Percentiles rank a stretch among this genome's conserved stretches.
Conservation (phyloP, 2,329 filamentous ascomycete genomes). For the Rhynchosporium agropyri region DNA sequence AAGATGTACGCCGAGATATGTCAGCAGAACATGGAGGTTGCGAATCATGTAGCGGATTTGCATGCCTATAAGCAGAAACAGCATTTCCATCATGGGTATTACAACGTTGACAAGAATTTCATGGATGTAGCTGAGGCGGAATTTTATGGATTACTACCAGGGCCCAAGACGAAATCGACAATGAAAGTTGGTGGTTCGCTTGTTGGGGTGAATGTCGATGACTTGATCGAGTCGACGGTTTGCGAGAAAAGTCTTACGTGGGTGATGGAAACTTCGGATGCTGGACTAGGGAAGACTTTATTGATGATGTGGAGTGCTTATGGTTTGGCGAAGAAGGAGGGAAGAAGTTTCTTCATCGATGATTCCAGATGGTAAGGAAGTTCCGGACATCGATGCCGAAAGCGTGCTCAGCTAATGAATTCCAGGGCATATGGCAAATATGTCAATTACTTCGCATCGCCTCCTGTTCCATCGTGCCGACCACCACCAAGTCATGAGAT, state of each 20-base stretch:
- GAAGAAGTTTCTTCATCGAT: constrained; percentile 79
- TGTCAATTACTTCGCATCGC: constrained; percentile 69
- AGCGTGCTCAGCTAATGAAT: constrained; percentile 22
- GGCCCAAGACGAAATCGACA: constrained; percentile 42
- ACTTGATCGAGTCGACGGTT: constrained; percentile 53
- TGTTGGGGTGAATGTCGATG: constrained; percentile 52
- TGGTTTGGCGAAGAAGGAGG: constrained; percentile 73
- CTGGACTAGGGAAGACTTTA: constrained; percentile 75
- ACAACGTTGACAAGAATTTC: constrained; percentile 67
- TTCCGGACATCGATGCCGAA: background rate
- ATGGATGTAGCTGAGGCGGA: constrained; percentile 76
- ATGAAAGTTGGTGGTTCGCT: constrained; percentile 44
- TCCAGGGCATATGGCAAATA: constrained; percentile 74
- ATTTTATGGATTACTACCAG: constrained; percentile 59
- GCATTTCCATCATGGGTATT: constrained; percentile 57
- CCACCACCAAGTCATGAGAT: constrained; percentile 75
- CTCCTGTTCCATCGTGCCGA: constrained; percentile 66
- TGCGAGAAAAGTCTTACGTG: constrained; percentile 77
- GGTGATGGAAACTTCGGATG: constrained; percentile 72
- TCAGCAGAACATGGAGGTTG: constrained; percentile 65
- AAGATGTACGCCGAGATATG: constrained; percentile 72
- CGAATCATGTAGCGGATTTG: constrained; percentile 57
- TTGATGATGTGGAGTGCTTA: constrained; percentile 85
- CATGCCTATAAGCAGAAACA: constrained; percentile 48
- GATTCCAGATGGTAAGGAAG: constrained; percentile 68